Conservation (phyloP, 2,329 filamentous ascomycete species). For the Colletotrichum camelliae region DNA sequence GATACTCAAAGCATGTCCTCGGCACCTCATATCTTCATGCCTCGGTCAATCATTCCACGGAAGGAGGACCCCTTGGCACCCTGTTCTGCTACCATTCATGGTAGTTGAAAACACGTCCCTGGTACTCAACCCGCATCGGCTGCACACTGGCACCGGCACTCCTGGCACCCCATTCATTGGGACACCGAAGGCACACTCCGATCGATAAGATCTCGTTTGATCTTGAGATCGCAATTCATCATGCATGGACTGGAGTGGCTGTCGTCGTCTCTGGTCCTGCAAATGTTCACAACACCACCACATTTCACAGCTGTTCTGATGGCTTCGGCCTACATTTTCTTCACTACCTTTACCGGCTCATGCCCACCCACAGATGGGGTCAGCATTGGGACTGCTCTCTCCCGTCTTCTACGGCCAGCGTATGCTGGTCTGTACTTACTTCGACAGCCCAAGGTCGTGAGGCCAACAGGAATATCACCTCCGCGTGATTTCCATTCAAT, state of each 20-base stretch:
- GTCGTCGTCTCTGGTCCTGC: neutral
- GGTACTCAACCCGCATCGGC: neutral
- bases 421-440: neutral
- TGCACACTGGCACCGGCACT: neutral
- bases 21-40: neutral
- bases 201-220: neutral
- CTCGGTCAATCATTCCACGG: neutral
- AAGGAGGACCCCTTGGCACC: neutral
- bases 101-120: neutral
- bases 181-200: neutral
- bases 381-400: neutral
- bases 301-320: neutral
- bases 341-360: neutral
- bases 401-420: neutral
- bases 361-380: neutral
- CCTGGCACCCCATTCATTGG: neutral
- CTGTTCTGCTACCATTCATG: neutral
- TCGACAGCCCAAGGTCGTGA: neutral
- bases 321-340: neutral
- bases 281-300: neutral
- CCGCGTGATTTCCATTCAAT: neutral
- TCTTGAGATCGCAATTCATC: neutral
- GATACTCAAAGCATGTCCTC: neutral
- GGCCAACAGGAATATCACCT: neutral
- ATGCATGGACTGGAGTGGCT: neutral